Evolutionary conservation across 371 early-diverging fungal genomes (phyloP).

Genomic region (Catenaria anguillulae): DNA sequence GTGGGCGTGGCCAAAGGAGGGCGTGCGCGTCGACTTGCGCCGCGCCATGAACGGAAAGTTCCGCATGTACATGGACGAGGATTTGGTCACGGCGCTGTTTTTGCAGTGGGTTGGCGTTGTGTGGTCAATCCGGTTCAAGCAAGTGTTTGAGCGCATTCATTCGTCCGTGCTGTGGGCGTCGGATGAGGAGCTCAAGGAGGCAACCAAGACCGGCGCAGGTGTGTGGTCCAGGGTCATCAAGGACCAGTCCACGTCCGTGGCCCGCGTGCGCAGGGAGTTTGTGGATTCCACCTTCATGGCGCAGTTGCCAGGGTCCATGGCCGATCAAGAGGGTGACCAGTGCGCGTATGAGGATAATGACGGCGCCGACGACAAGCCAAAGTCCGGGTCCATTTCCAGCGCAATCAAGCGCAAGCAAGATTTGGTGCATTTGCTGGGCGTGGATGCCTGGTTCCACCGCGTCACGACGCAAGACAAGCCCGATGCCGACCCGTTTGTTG

Average conservation of each 20-base stretch:
- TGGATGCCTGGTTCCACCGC: slow-evolving; percentile 12
- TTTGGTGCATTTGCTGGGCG: not conserved
- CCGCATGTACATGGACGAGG: slow-evolving; percentile 12
- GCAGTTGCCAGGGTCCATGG: too few species aligned
- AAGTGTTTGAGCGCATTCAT: not conserved
- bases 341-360: too few species aligned
- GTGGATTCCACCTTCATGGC: too few species aligned
- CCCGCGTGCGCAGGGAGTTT: too few species aligned
- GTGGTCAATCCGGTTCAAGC: slow-evolving; percentile 8
- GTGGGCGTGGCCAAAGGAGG: slow-evolving; percentile 11
- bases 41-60: slow-evolving; percentile 10
- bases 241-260: too few species aligned
- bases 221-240: too few species aligned
- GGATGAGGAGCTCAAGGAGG: too few species aligned
- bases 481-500: slow-evolving; percentile 6
- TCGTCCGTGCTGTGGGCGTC: not conserved
- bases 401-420: not conserved
- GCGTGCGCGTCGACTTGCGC: slow-evolving; percentile 9
- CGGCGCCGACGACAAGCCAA: too few species aligned
- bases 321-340: too few species aligned
- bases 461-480: too few species aligned
- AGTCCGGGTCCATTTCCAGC: too few species aligned
- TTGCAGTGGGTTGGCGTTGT: slow-evolving; percentile 11
- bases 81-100: slow-evolving; percentile 11
- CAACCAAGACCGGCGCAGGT: too few species aligned